Evolutionary conservation across 345 rosid species (phyloP).

Genomic region (Eucalyptus pumila): DNA sequence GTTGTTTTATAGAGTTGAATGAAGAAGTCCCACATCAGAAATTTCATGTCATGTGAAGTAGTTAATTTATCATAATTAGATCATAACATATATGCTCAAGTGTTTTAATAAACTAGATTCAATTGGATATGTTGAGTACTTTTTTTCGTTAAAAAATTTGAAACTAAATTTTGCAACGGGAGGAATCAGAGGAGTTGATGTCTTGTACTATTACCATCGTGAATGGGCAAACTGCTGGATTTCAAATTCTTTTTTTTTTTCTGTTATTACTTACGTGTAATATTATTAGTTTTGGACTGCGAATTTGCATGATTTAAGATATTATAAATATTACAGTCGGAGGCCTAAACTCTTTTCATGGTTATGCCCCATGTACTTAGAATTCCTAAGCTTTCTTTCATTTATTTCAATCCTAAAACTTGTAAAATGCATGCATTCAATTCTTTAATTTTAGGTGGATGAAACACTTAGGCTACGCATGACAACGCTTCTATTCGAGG

Average conservation of each 20-base stretch:
- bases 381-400: not conserved
- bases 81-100: no score
- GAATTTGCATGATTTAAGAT: not conserved
- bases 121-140: not conserved
- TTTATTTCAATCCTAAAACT: not conserved
- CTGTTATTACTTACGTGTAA: not conserved
- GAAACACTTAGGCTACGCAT: not conserved
- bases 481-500: no score
- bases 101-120: no score
- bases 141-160: not conserved
- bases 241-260: no score
- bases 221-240: no score
- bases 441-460: not conserved
- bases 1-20: not conserved
- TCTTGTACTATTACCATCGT: not conserved
- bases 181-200: not conserved
- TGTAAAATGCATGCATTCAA: not conserved
- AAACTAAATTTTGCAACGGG: not conserved
- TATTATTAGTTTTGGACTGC: not conserved
- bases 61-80: no score
- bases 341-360: not conserved
- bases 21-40: not conserved
- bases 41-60: not conserved
- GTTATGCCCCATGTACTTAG: not conserved
- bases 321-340: not conserved